Base-by-base conservation (phyloP, 2,329 filamentous ascomycete species). In the Fusarium domesticum region DNA sequence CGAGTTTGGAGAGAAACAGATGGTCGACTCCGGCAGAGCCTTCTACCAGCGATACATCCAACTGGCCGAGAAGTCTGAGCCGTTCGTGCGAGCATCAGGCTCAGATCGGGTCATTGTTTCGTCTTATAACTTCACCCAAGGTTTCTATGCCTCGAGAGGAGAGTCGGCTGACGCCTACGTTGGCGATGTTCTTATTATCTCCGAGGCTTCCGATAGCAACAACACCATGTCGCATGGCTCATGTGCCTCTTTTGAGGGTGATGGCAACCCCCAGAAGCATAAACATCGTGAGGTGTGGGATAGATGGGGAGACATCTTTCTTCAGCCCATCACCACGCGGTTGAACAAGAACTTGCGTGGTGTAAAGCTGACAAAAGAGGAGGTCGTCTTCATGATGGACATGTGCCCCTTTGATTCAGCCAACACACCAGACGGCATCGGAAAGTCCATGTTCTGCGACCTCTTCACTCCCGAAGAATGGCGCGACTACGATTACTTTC, bases 391-490 rank as follows among this genome's bases (percentile, higher is more conserved):
- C 45, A 64, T 96, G 25, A 96, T 96, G 89, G 89, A 96, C 58
- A 73, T 96, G 48, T 96, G 91, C 60, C 84, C 91, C 0, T 96
- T 89, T 68, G 78, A 85, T 55, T 92, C 88, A 0, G 81, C 95
- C n/a, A 81, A 84, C 7, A 73, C 79, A 6, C 60, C 67, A 0
- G 68, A 75, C 3, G 77, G 71, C 5, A 51, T 46, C 1, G 55
- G 51, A 2, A 64, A 85, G 8, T 89, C 89, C 0, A 70, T 73
- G 0, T 95, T 96, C 68, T 96, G 91, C 66, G 62, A 64, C 12
- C 72, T 96, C 18, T 96, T 96, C 69, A 83, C 79, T 0, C 63
- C 74, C 12, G 65, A 76, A 1, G 89, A 95, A 66, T 96, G 89
- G 87, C 69, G 71, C 28, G 70, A 78, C 47, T 96, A 95, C 67